Base-by-base conservation (phyloP, 441 rosid genomes). In the Erysimum pusillum region DNA sequence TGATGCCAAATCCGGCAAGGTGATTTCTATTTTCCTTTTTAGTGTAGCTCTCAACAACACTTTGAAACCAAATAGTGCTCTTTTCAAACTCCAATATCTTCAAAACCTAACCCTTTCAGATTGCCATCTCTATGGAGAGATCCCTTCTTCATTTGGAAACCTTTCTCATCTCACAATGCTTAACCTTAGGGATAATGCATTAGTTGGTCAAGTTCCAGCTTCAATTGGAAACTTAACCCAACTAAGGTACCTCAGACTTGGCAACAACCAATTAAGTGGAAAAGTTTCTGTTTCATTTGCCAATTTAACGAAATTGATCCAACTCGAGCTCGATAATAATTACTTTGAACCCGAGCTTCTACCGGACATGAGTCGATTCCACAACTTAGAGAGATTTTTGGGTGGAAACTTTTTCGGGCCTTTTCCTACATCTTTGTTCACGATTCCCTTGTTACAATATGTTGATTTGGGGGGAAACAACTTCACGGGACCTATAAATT, bases 61-160 rank as follows among this genome's bases (percentile, higher is more conserved):
- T 51, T 3, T 51, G 7, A 51, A 51, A 18, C 31, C 56, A 51
- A 51, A 51, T 20, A 51, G 56, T 51, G 14, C 14, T 1, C 31
- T 51, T 51, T 51, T 51, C 56, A 51, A 51, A 18, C 56, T 51
- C 31, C 28, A 51, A 18, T 51, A 51, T 51, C 56, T 51, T 20
- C 56, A 51, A 51, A 4, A 1, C 31, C 56, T 51, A 51, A 20
- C 13, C 56, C 31, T 51, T 51, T 1, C 1, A 4, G 2, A 9
- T 0, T 51, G 56, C 31, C 9, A 51, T 4, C 31, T 51, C 2
- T 3, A 51, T 20, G 56, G 56, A 7, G 56, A 51, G 56, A 51
- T 51, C 20, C 56, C 56, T 51, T 51, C 13, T 51, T 51, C 56
- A 51, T 9, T 51, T 18, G 28, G 31, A 20, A 51, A 9, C 6